Evolutionary conservation across 2,329 filamentous ascomycete species (phyloP).

Genomic region (Paraconiothyrium sp.): DNA sequence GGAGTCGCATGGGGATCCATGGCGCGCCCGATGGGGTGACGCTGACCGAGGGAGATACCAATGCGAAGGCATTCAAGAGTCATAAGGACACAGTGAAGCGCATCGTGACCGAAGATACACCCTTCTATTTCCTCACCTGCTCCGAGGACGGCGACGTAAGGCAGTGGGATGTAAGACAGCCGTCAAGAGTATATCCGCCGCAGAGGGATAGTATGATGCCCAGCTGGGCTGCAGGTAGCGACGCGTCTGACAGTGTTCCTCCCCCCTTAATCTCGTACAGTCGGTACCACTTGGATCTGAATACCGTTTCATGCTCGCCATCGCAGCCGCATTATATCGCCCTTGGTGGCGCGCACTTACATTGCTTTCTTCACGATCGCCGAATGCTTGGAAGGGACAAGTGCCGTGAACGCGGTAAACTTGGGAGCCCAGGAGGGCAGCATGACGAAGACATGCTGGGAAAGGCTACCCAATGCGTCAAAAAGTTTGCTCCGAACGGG

Average conservation of each 20-base stretch:
- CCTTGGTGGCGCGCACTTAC: constrained; percentile 72
- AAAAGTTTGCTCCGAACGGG: constrained; percentile 71
- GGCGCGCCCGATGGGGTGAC: constrained; percentile 64
- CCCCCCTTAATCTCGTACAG: constrained; percentile 74
- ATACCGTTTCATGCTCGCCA: constrained; percentile 73
- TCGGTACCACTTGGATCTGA: constrained; percentile 69
- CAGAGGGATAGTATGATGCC: constrained; percentile 36
- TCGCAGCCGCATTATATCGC: constrained; percentile 76
- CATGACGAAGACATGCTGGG: constrained; percentile 64
- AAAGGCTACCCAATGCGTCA: constrained; percentile 71
- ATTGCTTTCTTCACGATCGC: constrained; percentile 74
- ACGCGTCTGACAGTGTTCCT: constrained; percentile 62
- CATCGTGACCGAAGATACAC: constrained; percentile 74
- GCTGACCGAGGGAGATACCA: constrained; percentile 67
- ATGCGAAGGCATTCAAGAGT: constrained; percentile 69
- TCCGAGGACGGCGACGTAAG: constrained; percentile 76
- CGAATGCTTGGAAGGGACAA: constrained; percentile 72
- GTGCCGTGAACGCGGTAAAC: constrained; percentile 62
- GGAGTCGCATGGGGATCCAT: constrained; percentile 61
- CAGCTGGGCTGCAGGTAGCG: constrained; percentile 41
- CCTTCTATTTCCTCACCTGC: constrained; percentile 73
- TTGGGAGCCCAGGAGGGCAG: constrained; percentile 53
- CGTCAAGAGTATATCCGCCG: constrained; percentile 70
- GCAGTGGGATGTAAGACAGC: constrained; percentile 73
- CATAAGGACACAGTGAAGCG: constrained; percentile 73